Conservation (phyloP, 2,329 filamentous ascomycete genomes). For the Whalleya microplaca region DNA sequence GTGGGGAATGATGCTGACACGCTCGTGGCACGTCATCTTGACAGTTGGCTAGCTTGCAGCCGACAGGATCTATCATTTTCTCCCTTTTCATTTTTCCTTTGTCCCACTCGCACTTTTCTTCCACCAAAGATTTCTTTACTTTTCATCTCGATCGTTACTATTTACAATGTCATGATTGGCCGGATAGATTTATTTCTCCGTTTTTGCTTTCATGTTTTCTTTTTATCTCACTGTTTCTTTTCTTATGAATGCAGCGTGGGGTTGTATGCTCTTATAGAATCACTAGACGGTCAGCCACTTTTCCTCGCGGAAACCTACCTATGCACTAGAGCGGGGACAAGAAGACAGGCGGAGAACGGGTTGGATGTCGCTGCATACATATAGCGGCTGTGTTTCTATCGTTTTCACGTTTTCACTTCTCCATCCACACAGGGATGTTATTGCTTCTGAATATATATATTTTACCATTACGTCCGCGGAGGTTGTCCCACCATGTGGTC, state of each 20-base stretch:
- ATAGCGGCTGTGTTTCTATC: neutral
- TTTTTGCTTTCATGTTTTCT: neutral
- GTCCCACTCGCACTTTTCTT: neutral
- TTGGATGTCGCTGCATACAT: neutral
- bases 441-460: too few species aligned
- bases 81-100: neutral
- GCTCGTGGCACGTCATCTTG: constrained; percentile 14
- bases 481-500: neutral
- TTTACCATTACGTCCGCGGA: too few species aligned
- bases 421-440: too few species aligned
- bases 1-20: constrained; percentile 18
- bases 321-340: neutral
- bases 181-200: neutral
- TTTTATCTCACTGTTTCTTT: neutral
- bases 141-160: neutral
- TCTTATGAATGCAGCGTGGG: neutral
- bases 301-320: neutral
- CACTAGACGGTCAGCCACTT: neutral
- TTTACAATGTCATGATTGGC: neutral
- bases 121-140: neutral
- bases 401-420: neutral
- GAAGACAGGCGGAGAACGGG: neutral
- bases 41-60: neutral
- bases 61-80: neutral
- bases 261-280: neutral